Evolutionary conservation across 169 alveolate species (phyloP).

Genomic region (Cryptosporidium xiaoi): DNA sequence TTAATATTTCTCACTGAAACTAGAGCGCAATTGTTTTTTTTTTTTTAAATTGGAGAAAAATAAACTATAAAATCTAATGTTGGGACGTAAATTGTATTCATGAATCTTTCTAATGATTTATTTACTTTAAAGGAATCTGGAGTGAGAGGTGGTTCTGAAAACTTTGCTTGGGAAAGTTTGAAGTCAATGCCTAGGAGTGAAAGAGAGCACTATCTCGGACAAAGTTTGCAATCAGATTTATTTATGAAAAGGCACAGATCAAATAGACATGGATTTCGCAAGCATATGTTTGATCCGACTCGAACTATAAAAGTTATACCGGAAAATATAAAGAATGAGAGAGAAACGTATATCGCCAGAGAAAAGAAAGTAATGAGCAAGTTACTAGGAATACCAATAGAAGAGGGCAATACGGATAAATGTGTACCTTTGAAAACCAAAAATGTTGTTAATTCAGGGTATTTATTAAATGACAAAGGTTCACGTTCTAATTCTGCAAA

Average conservation of each 20-base stretch:
- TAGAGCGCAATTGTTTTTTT: not conserved
- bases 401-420: not conserved
- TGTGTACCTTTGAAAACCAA: not conserved
- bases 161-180: slow-evolving; percentile 34
- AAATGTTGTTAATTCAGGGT: not conserved
- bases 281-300: not conserved
- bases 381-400: slow-evolving; percentile 12
- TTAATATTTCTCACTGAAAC: too few relatives aligned
- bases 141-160: slow-evolving; percentile 43
- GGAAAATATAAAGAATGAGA: slow-evolving; percentile 11
- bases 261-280: slow-evolving; percentile 5
- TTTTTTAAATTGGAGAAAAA: not conserved
- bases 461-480: not conserved
- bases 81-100: not conserved
- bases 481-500: not conserved
- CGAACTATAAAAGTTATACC: not conserved
- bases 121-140: slow-evolving; percentile 19
- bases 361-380: slow-evolving; percentile 22
- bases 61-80: not conserved
- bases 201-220: slow-evolving; percentile 67
- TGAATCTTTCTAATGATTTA: slow-evolving; percentile 28
- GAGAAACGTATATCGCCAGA: not conserved
- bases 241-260: slow-evolving; percentile 4
- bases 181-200: slow-evolving; percentile 62
- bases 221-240: slow-evolving; percentile 12